Conservation (phyloP, 306 rosid species). For the Alnus glutinosa region DNA sequence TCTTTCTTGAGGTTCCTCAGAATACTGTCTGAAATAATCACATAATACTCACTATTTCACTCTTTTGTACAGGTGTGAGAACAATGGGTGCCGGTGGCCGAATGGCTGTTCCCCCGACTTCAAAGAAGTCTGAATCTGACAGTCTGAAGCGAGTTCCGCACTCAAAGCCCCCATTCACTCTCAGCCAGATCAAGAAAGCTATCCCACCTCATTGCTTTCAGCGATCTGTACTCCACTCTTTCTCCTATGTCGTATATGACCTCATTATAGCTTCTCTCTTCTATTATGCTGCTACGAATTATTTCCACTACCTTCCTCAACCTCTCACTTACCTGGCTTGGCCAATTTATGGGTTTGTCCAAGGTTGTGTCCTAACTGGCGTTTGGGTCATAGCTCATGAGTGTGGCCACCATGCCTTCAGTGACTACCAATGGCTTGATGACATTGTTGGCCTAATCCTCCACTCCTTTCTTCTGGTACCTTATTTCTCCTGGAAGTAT, state of each 20-base stretch:
- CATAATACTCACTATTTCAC: slow-evolving; percentile 5
- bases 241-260: slow-evolving; percentile 61
- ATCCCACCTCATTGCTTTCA: slow-evolving; percentile 76
- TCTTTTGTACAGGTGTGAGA: slow-evolving; percentile 42
- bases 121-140: slow-evolving; percentile 45
- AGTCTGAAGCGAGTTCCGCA: slow-evolving; percentile 55
- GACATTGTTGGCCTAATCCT: slow-evolving; percentile 85
- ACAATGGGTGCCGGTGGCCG: slow-evolving; percentile 97
- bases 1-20: background rate
- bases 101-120: slow-evolving; percentile 54
- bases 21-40: background rate
- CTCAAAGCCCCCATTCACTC: slow-evolving; percentile 60
- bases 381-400: slow-evolving; percentile 97
- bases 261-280: slow-evolving; percentile 44
- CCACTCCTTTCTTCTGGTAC: slow-evolving; percentile 88
- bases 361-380: slow-evolving; percentile 89
- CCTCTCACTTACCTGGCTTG: slow-evolving; percentile 49
- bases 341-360: slow-evolving; percentile 59
- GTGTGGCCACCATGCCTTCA: slow-evolving; percentile 98
- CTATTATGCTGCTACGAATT: slow-evolving; percentile 45
- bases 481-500: slow-evolving; percentile 96
- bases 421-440: slow-evolving; percentile 90
- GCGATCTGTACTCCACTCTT: slow-evolving; percentile 63
- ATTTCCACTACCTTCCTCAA: slow-evolving; percentile 42
- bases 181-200: slow-evolving; percentile 63